Conservation (phyloP, 2,329 filamentous ascomycete genomes). For the Fusarium liriodendri region DNA sequence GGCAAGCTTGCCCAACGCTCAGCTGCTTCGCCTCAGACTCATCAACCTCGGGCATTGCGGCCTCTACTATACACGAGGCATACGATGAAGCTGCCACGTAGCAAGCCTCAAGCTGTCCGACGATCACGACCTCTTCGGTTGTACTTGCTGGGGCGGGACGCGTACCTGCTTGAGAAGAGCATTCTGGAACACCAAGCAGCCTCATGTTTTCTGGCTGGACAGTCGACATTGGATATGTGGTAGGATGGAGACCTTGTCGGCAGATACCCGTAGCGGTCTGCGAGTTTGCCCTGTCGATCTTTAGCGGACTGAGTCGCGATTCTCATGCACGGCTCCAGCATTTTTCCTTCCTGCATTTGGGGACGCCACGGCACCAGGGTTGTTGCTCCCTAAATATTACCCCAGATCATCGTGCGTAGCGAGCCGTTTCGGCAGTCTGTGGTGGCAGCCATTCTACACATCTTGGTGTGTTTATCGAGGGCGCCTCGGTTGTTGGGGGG, state of each 20-base stretch:
- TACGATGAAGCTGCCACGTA: constrained; percentile 12
- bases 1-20: background rate
- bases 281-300: constrained; percentile 7
- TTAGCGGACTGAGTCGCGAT: constrained; percentile 2
- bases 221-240: background rate
- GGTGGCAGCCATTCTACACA: background rate
- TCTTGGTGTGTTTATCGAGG: background rate
- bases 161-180: background rate
- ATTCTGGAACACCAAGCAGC: constrained; percentile 1
- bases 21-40: background rate
- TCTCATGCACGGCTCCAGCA: background rate
- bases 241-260: background rate
- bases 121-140: background rate
- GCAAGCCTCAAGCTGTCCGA: background rate
- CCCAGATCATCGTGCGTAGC: background rate
- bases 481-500: background rate
- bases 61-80: constrained; percentile 1
- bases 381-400: background rate
- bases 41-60: background rate
- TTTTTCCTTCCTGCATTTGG: background rate
- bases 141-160: background rate
- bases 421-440: background rate
- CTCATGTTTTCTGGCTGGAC: background rate
- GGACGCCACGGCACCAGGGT: background rate
- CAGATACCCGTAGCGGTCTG: constrained; percentile 5